A percentile compares a stretch with the other conserved stretches of the same genome.
These are phyloP conservation scores for Westerdykella aurantiaca DNA, from an alignment of 2,329 filamentous ascomycete genomes.

Conservation along the genomic window DNA sequence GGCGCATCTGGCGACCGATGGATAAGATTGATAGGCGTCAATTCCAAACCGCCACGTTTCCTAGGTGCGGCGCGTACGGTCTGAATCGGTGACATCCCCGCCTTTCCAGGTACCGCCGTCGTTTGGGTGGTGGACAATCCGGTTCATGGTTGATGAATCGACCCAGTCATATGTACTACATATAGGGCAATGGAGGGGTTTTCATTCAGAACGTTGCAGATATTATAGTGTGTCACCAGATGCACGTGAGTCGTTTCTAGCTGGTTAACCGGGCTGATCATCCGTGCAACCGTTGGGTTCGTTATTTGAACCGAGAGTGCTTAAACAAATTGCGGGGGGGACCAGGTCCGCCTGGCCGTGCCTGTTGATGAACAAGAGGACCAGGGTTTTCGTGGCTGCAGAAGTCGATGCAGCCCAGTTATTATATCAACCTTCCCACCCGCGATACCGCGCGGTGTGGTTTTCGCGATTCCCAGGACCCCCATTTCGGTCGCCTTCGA, in stretches of 20 bases:
- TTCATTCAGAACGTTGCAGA: constrained; percentile 8
- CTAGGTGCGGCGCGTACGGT: not conserved
- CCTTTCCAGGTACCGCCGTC: constrained; percentile 2
- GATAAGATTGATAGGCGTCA: constrained; percentile 8
- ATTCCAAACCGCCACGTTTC: constrained; percentile 9
- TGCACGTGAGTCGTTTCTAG: constrained; percentile 7
- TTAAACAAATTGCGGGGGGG: constrained; percentile 13
- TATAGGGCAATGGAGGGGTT: constrained; percentile 7
- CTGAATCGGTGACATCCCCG: not conserved
- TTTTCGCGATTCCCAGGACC: constrained; percentile 23
- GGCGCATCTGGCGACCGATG: constrained; percentile 10
- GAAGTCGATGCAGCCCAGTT: constrained; percentile 8
- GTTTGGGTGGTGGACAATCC: constrained; percentile 2
- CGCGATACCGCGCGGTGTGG: constrained; percentile 24
- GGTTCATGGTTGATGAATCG: constrained; percentile 7
- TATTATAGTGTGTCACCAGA: constrained; percentile 10
- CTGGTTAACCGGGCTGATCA: constrained; percentile 13
- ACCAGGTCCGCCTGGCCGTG: constrained; percentile 12
- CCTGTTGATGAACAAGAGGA: constrained; percentile 9
- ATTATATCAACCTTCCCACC: constrained; percentile 27
- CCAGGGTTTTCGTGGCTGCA: constrained; percentile 15
- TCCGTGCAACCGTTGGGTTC: constrained; percentile 13
- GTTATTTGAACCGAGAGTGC: constrained; percentile 13
- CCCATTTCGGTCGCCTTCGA: constrained; percentile 20
- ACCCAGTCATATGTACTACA: constrained; percentile 3